phyloP scores from a whole-genome alignment of 305 asterid species.

The Fraxinus xanthoxyloides region DNA sequence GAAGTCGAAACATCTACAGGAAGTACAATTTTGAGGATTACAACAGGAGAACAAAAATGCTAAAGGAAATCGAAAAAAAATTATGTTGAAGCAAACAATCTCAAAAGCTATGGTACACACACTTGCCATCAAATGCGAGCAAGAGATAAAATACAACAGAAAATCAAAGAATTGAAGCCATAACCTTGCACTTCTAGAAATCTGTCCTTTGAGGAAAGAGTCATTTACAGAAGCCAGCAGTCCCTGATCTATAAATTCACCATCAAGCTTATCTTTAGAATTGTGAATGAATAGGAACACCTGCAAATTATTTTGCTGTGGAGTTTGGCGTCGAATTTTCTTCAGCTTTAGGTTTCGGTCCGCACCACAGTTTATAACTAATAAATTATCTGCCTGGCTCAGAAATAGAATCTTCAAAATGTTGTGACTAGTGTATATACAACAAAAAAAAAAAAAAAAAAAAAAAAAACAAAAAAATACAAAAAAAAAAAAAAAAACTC shows the following conservation, averaged over 20 bases:
- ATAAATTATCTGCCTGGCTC: slow-evolving; percentile 25
- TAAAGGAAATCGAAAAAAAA: not conserved
- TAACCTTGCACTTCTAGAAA: slow-evolving; percentile 23
- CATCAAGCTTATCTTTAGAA: slow-evolving; percentile 31
- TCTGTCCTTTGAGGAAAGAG: slow-evolving; percentile 21
- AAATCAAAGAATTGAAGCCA: slow-evolving; percentile 54
- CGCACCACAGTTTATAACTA: slow-evolving; percentile 16
- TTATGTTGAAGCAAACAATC: not conserved
- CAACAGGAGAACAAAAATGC: not conserved
- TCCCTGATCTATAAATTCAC: slow-evolving; percentile 32
- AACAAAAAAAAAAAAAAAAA: not conserved
- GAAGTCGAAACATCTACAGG: not conserved
- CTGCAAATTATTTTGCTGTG: slow-evolving; percentile 17
- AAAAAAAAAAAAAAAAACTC: not conserved
- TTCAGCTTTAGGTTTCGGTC: slow-evolving; percentile 14
- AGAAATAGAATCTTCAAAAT: slow-evolving; percentile 17
- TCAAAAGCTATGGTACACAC: slow-evolving; percentile 45
- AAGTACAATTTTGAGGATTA: not conserved
- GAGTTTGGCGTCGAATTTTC: slow-evolving; percentile 17
- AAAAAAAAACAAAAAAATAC: not conserved
- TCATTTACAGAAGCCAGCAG: slow-evolving; percentile 34
- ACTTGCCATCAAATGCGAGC: slow-evolving; percentile 44
- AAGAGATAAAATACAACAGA: slow-evolving; percentile 26
- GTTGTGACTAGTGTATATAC: slow-evolving; percentile 37
- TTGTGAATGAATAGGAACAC: slow-evolving; percentile 30